Base-by-base conservation (phyloP, 495 filamentous ascomycete genomes). In the Neurospora sp. region DNA sequence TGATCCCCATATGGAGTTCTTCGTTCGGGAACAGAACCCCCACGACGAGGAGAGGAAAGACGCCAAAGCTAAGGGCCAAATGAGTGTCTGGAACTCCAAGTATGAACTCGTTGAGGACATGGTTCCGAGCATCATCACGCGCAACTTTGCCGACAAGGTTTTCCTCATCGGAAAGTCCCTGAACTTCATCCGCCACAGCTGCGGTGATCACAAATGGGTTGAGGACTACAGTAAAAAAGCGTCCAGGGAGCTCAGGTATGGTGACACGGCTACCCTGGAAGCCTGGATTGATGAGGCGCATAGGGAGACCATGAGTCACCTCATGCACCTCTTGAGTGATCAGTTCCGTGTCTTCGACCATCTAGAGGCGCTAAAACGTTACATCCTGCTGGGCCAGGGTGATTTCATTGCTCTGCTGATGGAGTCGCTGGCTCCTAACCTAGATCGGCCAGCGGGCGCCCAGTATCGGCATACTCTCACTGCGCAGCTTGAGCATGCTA, bases 391-490 rank as follows among this genome's bases (percentile, higher is more conserved):
- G 18, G 96, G 96, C 3, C 93, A 97, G 78, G 96, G 96, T 71
- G 96, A 99, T 81, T 99, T 99, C 79, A 97, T 99, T 75, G 94
- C 94, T 31, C 84, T 99, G 38, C 88, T 99, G 14, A 99, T 98
- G 96, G 96, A 98, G 79, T 97, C 93, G 0, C 86, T 99, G 11
- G 91, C 96, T 10, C 90, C 92, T 4, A 97, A 95, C 76, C 88
- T 99, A 12, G 96, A 98, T 78, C 92, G 94, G 18, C 96, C 96
- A n/a, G 96, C 96, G 54, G 94, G 94, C 72, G 92, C 92, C 3
- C 93, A 98, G 78, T 98, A 97, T 78, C 88, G 96, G 6, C 96
- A 99, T 80, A 98, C 93, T 8, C 87, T 98, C 4, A 99, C 96
- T 11, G 96, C 95, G 6, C 96, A 99, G 77, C 85, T 99, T 18